These are phyloP conservation scores for Sicyos baderoa DNA, from an alignment of 306 rosid genomes.

Conservation along the genomic window DNA sequence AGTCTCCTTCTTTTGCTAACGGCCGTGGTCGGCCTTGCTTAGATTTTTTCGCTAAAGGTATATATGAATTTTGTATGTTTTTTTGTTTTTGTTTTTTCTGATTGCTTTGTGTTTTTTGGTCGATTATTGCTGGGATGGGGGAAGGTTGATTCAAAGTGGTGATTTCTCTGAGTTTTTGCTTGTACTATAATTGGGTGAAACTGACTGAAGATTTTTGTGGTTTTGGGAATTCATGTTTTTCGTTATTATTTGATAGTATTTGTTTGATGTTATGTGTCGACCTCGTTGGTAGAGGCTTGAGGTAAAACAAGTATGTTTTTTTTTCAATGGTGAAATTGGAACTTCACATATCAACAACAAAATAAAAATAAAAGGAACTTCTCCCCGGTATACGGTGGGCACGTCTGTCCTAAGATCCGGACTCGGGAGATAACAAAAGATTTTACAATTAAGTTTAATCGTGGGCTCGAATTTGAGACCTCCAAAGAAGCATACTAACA, in stretches of 20 bases:
- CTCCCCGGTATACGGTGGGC: no score
- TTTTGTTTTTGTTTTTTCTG: not conserved
- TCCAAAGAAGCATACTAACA: no score
- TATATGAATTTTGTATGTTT: not conserved
- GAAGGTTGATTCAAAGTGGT: not conserved
- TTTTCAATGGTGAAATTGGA: no score
- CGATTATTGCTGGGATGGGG: not conserved
- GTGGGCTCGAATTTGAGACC: no score
- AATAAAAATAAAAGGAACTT: no score
- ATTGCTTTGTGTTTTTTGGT: not conserved
- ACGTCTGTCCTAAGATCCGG: no score
- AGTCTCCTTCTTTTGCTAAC: conserved; percentile 35
- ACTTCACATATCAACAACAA: no score
- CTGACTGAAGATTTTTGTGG: not conserved
- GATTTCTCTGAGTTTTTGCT: not conserved
- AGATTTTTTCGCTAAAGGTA: conserved; percentile 37
- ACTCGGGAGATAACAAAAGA: no score
- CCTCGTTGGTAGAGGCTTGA: no score
- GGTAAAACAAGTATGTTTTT: no score
- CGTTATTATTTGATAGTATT: not conserved
- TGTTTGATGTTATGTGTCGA: no score
- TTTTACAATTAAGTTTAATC: no score
- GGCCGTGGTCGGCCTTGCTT: conserved; percentile 59
- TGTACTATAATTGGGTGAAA: not conserved
- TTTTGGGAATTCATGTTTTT: not conserved